Evolutionary conservation across 2,329 filamentous ascomycete genomes (phyloP).

Genomic region (Neurospora sp.): DNA sequence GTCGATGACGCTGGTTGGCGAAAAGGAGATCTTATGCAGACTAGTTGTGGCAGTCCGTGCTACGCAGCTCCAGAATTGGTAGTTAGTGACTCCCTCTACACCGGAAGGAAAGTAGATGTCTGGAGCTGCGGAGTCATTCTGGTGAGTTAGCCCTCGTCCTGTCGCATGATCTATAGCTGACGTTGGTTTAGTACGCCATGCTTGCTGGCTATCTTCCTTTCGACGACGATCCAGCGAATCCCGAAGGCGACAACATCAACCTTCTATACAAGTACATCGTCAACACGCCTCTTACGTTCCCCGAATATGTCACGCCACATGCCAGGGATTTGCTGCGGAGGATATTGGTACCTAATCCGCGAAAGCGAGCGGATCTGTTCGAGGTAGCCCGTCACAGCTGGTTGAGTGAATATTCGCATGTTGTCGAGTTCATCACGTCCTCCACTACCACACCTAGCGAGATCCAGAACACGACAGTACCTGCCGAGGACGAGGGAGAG

Average conservation of each 20-base stretch:
- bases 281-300: conserved; percentile 91
- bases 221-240: conserved; percentile 95
- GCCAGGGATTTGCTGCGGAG: conserved; percentile 84
- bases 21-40: conserved; percentile 95
- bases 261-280: conserved; percentile 99
- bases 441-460: conserved; percentile 81
- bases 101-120: conserved; percentile 93
- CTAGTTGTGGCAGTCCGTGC: conserved; percentile 94
- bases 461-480: conserved; percentile 69
- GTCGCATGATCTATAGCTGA: conserved; percentile 4
- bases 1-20: conserved; percentile 64
- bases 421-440: conserved; percentile 95
- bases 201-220: conserved; percentile 94
- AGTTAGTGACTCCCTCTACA: conserved; percentile 94
- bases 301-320: conserved; percentile 96
- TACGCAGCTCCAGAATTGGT: conserved; percentile 96
- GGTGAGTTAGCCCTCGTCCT: conserved; percentile 45
- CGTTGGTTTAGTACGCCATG: conserved; percentile 78
- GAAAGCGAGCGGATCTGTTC: conserved; percentile 90
- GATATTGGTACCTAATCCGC: conserved; percentile 89
- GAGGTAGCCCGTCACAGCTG: conserved; percentile 97
- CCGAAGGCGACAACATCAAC: conserved; percentile 98
- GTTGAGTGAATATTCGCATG: conserved; percentile 93
- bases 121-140: conserved; percentile 99
- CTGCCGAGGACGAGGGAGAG: conserved; percentile 45